Conservation (phyloP, 192 early-diverging fungal species). For the Coemansia sp. region DNA sequence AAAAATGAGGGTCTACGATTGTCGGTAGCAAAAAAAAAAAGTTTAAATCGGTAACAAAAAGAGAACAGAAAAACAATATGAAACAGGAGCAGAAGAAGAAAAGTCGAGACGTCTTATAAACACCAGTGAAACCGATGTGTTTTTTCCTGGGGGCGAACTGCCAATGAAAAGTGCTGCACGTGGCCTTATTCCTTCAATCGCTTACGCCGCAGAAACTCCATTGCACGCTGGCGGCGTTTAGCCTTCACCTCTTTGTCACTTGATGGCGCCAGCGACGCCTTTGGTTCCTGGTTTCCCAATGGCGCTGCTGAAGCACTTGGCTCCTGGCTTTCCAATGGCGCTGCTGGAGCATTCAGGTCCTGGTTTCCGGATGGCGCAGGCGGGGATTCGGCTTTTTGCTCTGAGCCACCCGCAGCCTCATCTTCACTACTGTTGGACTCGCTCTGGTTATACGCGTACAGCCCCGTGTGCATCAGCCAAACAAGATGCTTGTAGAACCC, state of each 20-base stretch:
- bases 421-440: slow-evolving; percentile 13
- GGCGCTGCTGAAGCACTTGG: slow-evolving; percentile 20
- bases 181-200: slow-evolving; percentile 1
- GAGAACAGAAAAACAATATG: neutral
- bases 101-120: neutral
- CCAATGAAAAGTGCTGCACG: neutral
- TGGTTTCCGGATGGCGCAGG: slow-evolving; percentile 18
- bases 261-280: no score
- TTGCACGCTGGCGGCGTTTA: slow-evolving; percentile 24
- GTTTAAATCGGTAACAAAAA: no score
- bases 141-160: neutral
- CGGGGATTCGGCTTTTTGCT: no score
- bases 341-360: no score
- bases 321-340: no score
- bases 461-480: slow-evolving; percentile 59
- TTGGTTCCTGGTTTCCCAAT: no score
- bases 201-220: slow-evolving; percentile 18
- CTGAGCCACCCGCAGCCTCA: slow-evolving; percentile 4
- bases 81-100: neutral
- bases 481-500: slow-evolving; percentile 70
- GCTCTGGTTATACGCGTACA: slow-evolving; percentile 51
- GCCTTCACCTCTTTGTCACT: slow-evolving; percentile 16
- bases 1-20: no score
- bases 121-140: neutral
- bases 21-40: no score